Evolutionary conservation across 768 basidiomycete genomes (phyloP), one percentile per base, ranked within the genome.

Genomic region (Podaxis sp.): DNA sequence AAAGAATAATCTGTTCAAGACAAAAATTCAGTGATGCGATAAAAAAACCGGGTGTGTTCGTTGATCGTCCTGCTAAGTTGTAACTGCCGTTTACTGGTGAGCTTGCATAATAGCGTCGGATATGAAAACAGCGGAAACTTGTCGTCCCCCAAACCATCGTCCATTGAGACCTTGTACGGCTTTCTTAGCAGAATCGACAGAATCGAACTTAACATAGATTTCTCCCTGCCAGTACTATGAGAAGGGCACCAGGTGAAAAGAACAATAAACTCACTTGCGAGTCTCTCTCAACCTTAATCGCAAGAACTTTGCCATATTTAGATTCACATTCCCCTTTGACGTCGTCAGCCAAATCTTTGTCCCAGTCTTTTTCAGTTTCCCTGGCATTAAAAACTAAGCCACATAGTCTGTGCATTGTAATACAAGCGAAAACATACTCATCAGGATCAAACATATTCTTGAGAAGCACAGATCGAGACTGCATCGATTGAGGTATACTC

Each of bases 381-480:
- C 94, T 96, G 64, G 37, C 65, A 60, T 55, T 47, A 2, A 65
- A 65, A 24, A 22, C 54, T 59, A 17, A 60, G 38, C 24, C 57
- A 49, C 15, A 27, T 52, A 15, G 40, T 41, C 19, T 5, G 5
- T 7, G 63, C 33, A 43, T 24, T 19, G 24, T 51, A 11, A 22
- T 27, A 43, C 36, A 61, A 64, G 38, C 36, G 33, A 38, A 33
- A 55, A 76, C 91, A 56, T 70, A 96, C 94, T 97, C 93, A 76
- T 93, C 95, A n/a, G 96, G 93, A 71, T 92, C 82, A 73, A 99
- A 99, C 93, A 98, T 96, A 70, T 99, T 95, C 75, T 89, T 93
- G 68, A 98, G 75, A 36, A 98, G 76, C 40, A 98, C 86, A 52
- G 87, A 96, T 56, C 87, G 86, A n/a, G 96, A 95, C 70, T 92